These are phyloP conservation scores for Cyphellophora europaea DNA, from an alignment of 2,329 filamentous ascomycete species.

Conservation along the genomic window DNA sequence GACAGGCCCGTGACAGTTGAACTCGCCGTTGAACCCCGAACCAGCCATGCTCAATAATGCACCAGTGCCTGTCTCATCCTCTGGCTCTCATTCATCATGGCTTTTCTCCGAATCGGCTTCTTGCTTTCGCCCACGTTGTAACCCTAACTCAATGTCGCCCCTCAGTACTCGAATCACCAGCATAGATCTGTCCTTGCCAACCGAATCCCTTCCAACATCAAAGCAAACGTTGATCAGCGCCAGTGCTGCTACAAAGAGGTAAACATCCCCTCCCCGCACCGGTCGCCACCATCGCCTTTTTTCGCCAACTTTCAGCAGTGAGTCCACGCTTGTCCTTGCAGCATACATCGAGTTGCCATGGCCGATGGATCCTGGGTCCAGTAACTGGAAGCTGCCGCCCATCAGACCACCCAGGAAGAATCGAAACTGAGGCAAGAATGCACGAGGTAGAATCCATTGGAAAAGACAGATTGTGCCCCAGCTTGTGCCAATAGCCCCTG, in stretches of 20 bases:
- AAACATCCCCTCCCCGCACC: conserved; percentile 71
- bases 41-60: no score
- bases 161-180: conserved; percentile 15
- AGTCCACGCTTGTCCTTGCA: conserved; percentile 69
- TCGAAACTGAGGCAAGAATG: conserved; percentile 67
- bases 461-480: conserved; percentile 91
- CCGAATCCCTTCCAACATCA: conserved; percentile 10
- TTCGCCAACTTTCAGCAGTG: conserved; percentile 83
- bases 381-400: conserved; percentile 74
- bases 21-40: no score
- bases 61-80: no score
- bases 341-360: conserved; percentile 68
- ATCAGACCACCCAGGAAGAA: conserved; percentile 85
- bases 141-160: conserved; percentile 18
- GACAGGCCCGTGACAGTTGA: no score
- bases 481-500: conserved; percentile 71
- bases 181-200: conserved; percentile 25
- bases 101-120: no score
- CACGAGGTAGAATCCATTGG: conserved; percentile 65
- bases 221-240: conserved; percentile 33
- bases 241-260: conserved; percentile 71
- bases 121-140: no score
- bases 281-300: conserved; percentile 85
- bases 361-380: conserved; percentile 42
- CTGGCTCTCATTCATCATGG: no score